These are phyloP conservation scores for Escovopsis sp. DNA, from an alignment of 2,329 filamentous ascomycete genomes.

Conservation along the genomic window DNA sequence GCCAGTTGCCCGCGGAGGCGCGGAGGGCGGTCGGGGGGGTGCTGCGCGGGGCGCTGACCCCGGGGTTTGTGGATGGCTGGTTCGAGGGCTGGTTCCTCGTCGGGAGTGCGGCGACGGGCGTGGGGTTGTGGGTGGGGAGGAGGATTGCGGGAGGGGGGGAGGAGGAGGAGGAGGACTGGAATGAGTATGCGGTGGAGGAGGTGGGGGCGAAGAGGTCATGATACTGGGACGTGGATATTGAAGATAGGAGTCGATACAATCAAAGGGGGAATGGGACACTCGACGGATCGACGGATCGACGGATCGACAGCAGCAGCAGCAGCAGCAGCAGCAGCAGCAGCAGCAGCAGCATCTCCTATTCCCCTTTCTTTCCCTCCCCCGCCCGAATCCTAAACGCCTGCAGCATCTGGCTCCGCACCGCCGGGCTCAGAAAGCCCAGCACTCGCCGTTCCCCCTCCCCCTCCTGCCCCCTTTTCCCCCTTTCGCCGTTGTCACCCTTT, in stretches of 20 bases:
- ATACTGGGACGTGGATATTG: neutral
- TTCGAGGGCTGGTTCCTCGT: conserved; percentile 77
- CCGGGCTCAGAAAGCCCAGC: conserved; percentile 18
- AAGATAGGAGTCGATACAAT: too few relatives aligned
- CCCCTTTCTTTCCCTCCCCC: conserved; percentile 1
- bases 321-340: too few relatives aligned
- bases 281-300: too few relatives aligned
- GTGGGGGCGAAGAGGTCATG: conserved; percentile 52
- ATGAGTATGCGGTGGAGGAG: conserved; percentile 49
- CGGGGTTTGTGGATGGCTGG: conserved; percentile 51
- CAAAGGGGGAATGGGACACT: too few relatives aligned
- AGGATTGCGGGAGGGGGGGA: conserved; percentile 29
- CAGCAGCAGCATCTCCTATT: too few relatives aligned
- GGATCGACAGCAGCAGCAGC: too few relatives aligned
- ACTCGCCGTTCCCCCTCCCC: conserved; percentile 2
- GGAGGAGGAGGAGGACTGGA: conserved; percentile 47
- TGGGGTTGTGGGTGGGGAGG: conserved; percentile 59
- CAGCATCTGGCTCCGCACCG: conserved; percentile 16
- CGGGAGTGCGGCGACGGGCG: conserved; percentile 47
- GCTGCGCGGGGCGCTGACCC: conserved; percentile 63
- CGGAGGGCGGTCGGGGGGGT: conserved; percentile 64
- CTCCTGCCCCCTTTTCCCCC: too few relatives aligned
- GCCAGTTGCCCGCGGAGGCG: conserved; percentile 64
- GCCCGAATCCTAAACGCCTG: conserved; percentile 18
- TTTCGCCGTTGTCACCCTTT: too few relatives aligned